Conservation (phyloP, 306 rosid species). For the Senna tora region DNA sequence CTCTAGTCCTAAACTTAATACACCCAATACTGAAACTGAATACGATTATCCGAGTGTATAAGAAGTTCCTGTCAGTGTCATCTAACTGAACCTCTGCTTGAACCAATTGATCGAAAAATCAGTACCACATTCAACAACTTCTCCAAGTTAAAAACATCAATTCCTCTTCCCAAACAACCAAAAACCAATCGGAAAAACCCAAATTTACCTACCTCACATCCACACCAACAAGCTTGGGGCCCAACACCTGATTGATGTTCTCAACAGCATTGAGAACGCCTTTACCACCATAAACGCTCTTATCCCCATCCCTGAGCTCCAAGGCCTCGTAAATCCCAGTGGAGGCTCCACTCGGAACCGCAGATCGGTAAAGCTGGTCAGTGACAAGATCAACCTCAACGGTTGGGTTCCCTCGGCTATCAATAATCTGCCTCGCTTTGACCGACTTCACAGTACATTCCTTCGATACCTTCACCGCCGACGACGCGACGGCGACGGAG, state of each 20-base stretch:
- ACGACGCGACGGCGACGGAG: slow-evolving; percentile 54
- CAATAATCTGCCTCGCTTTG: slow-evolving; percentile 92
- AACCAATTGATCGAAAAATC: background rate
- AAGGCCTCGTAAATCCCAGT: slow-evolving; percentile 97
- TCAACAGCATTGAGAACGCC: slow-evolving; percentile 87
- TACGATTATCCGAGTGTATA: background rate
- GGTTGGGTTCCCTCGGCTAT: slow-evolving; percentile 97
- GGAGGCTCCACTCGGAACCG: slow-evolving; percentile 97
- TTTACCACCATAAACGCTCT: slow-evolving; percentile 82
- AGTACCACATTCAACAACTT: background rate
- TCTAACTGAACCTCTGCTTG: background rate
- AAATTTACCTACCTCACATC: slow-evolving; percentile 81
- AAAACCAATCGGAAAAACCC: background rate
- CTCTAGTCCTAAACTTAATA: too few species aligned
- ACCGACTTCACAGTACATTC: slow-evolving; percentile 68
- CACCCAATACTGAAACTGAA: background rate
- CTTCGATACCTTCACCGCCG: slow-evolving; percentile 38
- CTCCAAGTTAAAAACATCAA: background rate
- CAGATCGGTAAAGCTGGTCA: slow-evolving; percentile 85
- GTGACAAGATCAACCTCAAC: slow-evolving; percentile 94
- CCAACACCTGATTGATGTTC: slow-evolving; percentile 78
- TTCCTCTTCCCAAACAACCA: background rate
- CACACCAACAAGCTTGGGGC: slow-evolving; percentile 81
- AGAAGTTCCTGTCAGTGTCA: background rate
- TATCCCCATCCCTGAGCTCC: slow-evolving; percentile 93